Conservation (phyloP, 2,329 filamentous ascomycete genomes). For the Xylaria sp. region DNA sequence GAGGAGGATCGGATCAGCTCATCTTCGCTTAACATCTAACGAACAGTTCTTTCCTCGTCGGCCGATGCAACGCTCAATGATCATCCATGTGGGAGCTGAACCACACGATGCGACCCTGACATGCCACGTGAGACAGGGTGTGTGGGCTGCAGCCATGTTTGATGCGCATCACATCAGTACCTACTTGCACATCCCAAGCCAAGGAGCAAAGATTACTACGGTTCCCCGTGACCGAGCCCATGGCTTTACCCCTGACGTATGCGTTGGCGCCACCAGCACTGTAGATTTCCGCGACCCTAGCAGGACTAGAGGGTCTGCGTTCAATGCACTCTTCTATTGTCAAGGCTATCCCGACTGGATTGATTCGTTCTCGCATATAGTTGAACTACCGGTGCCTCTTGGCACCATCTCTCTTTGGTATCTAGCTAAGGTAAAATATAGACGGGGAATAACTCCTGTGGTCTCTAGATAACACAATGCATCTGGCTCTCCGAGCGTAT, state of each 20-base stretch:
- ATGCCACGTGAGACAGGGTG: slow-evolving; percentile 19
- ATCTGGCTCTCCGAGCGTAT: slow-evolving; percentile 19
- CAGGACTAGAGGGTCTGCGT: background rate
- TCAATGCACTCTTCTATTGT: background rate
- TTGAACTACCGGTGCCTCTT: slow-evolving; percentile 2
- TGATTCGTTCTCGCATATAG: slow-evolving; percentile 2
- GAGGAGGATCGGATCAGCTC: slow-evolving; percentile 6
- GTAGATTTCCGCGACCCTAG: background rate
- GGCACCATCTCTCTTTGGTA: slow-evolving; percentile 16
- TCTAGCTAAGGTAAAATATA: slow-evolving; percentile 23
- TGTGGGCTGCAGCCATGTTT: slow-evolving; percentile 3
- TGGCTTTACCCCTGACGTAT: background rate
- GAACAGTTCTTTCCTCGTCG: background rate
- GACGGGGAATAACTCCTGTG: slow-evolving; percentile 8
- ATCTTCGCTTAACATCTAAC: background rate
- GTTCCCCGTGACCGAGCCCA: background rate
- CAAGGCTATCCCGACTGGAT: background rate
- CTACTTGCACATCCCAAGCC: background rate
- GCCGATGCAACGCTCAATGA: slow-evolving; percentile 5
- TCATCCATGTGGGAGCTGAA: slow-evolving; percentile 10
- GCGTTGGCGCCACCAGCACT: background rate
- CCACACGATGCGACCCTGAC: slow-evolving; percentile 28
- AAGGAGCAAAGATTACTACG: background rate
- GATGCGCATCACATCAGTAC: slow-evolving; percentile 8
- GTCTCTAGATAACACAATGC: slow-evolving; percentile 28